These are phyloP conservation scores for Sphaerulina musiva DNA, from an alignment of 2,329 filamentous ascomycete genomes.

Conservation along the genomic window DNA sequence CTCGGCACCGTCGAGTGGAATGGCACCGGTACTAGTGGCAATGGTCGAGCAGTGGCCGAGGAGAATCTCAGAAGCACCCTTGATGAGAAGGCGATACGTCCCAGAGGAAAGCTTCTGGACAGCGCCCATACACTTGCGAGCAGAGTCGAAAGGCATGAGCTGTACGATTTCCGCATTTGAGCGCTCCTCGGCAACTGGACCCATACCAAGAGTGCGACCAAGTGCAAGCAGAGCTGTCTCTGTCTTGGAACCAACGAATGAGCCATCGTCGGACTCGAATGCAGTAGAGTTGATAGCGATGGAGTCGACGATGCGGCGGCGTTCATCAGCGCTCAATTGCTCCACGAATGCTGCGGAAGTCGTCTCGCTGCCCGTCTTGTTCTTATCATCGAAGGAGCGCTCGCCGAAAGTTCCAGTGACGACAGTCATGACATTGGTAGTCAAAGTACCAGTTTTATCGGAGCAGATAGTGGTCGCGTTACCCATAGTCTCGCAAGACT, in stretches of 20 bases:
- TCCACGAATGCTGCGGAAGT: conserved; percentile 50
- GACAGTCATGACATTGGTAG: conserved; percentile 69
- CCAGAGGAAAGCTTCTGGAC: conserved; percentile 50
- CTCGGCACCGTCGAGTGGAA: conserved; percentile 45
- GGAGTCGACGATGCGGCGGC: conserved; percentile 54
- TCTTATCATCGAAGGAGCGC: conserved; percentile 31
- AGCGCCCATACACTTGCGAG: conserved; percentile 63
- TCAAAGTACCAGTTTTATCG: conserved; percentile 70
- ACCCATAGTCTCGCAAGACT: conserved; percentile 65
- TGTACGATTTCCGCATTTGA: conserved; percentile 54
- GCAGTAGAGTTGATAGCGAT: conserved; percentile 63
- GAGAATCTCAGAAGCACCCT: conserved; percentile 48
- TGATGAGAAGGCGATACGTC: conserved; percentile 51
- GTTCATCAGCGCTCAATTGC: conserved; percentile 48
- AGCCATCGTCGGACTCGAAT: conserved; percentile 60
- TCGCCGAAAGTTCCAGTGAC: conserved; percentile 63
- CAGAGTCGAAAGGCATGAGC: conserved; percentile 56
- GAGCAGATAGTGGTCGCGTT: conserved; percentile 71
- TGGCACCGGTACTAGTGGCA: conserved; percentile 54
- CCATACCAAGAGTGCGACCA: conserved; percentile 59
- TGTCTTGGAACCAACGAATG: conserved; percentile 71
- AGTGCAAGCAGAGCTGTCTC: conserved; percentile 69
- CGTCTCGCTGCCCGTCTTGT: conserved; percentile 42
- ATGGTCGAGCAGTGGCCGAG: conserved; percentile 46
- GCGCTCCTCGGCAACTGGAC: conserved; percentile 54